These are phyloP conservation scores for Apiospora marii DNA, from an alignment of 2,329 filamentous ascomycete species.

Conservation along the genomic window DNA sequence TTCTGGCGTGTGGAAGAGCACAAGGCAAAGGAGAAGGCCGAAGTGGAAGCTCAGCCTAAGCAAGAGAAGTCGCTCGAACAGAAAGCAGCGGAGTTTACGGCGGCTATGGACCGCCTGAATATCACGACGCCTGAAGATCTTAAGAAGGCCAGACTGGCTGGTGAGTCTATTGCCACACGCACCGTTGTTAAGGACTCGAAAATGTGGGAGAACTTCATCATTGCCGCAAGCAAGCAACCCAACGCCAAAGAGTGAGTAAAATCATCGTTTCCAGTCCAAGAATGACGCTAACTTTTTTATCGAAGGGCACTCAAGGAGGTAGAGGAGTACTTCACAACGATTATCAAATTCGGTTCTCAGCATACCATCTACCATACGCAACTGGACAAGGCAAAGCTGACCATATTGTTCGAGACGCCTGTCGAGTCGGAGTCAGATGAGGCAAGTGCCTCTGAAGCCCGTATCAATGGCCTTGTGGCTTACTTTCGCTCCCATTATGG, in stretches of 20 bases:
- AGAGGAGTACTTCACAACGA: slow-evolving; percentile 28
- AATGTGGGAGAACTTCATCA: slow-evolving; percentile 50
- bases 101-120: background rate
- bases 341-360: slow-evolving; percentile 26
- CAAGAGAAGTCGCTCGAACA: slow-evolving; percentile 18
- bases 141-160: slow-evolving; percentile 1
- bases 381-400: slow-evolving; percentile 28
- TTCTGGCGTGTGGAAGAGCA: slow-evolving; percentile 27
- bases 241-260: slow-evolving; percentile 44
- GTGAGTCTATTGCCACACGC: slow-evolving; percentile 22
- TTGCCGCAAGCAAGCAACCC: slow-evolving; percentile 46
- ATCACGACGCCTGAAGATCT: slow-evolving; percentile 3
- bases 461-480: slow-evolving; percentile 42
- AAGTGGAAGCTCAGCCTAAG: background rate
- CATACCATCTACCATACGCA: slow-evolving; percentile 29
- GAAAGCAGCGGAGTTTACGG: slow-evolving; percentile 21
- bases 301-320: slow-evolving; percentile 33
- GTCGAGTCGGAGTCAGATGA: background rate
- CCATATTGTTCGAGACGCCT: slow-evolving; percentile 27
- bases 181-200: slow-evolving; percentile 37
- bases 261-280: background rate
- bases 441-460: slow-evolving; percentile 8
- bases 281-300: background rate
- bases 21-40: background rate
- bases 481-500: slow-evolving; percentile 47